A percentile compares a stretch with the other conserved stretches of the same genome.
Conservation (phyloP, 345 rosid genomes). For the Atalantia buxifolia region DNA sequence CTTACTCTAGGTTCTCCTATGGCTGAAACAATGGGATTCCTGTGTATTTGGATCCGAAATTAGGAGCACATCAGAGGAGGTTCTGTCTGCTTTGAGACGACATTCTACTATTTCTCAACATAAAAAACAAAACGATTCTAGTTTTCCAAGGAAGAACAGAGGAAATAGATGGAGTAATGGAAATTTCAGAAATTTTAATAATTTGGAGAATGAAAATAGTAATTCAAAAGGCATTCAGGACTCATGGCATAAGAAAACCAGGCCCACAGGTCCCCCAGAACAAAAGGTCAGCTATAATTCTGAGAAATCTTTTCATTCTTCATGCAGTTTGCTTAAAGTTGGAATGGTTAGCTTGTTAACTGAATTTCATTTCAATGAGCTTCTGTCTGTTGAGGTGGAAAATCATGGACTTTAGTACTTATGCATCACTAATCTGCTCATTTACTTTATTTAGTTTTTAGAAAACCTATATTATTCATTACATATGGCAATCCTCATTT, state of each 20-base stretch:
- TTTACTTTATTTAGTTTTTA: neutral
- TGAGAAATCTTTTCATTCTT: neutral
- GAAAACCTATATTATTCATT: neutral
- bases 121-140: slow-evolving; percentile 43
- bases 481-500: neutral
- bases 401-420: neutral
- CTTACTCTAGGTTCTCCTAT: slow-evolving; percentile 67
- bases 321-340: neutral
- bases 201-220: slow-evolving; percentile 30
- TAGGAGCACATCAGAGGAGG: slow-evolving; percentile 85
- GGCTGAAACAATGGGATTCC: slow-evolving; percentile 99
- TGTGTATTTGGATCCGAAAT: slow-evolving; percentile 95
- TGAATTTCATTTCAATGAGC: neutral
- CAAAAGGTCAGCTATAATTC: slow-evolving; percentile 59
- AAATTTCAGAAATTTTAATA: slow-evolving; percentile 34
- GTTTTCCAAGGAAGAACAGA: slow-evolving; percentile 42
- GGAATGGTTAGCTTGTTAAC: neutral
- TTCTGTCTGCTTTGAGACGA: slow-evolving; percentile 77
- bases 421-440: neutral
- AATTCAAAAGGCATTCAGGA: slow-evolving; percentile 41
- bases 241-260: slow-evolving; percentile 45
- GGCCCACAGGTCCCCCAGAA: slow-evolving; percentile 69
- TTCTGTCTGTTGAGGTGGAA: neutral
- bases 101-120: slow-evolving; percentile 68
- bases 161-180: slow-evolving; percentile 48